Evolutionary conservation across 441 rosid genomes (phyloP), one percentile per base, ranked within the genome.

Genomic region (Theobroma grandiflorum): DNA sequence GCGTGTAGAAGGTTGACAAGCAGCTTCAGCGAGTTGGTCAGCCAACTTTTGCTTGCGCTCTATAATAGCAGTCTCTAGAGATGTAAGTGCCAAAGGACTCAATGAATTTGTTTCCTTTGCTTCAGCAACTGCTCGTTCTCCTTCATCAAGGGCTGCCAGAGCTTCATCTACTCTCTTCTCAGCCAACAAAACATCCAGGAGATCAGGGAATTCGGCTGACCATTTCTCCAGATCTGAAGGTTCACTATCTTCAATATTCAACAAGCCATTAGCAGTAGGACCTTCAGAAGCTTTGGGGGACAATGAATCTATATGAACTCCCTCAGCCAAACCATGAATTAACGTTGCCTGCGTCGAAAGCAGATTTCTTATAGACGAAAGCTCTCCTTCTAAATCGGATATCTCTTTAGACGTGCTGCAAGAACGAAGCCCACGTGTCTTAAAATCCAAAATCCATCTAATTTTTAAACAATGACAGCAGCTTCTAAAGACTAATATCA

Each of bases 131-230:
- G 90, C 74, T 50, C 38, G 82, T 35, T 95, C 99, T 72, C 98
- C 99, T 85, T 94, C 98, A 81, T 95, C 98, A 83, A 97, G 87
- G 55, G 96, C 93, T 73, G 86, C 86, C 68, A 97, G 90, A 81
- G 99, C 98, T 87, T 94, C 99, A 76, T 91, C 99, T 22, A 97
- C 92, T 85, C 98, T 91, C 84, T 95, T 93, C 89, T 97, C 99
- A 72, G 99, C 99, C 83, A 97, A 88, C 67, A 97, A 74, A 76
- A 95, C 98, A 82, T 94, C 99, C 78, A 97, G 95, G 78, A 84
- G 91, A 87, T 95, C 98, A 52, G 98, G 98, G 74, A 89, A 94
- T 78, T 97, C 99, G 1, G 87, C 70, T 3, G 90, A 85, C 99
- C 99, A 92, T 86, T 88, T 91, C 86, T 95, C 93, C 84, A 95